These are phyloP conservation scores for Pichia terricola DNA, from an alignment of 1,139 yeast species.

Conservation along the genomic window DNA sequence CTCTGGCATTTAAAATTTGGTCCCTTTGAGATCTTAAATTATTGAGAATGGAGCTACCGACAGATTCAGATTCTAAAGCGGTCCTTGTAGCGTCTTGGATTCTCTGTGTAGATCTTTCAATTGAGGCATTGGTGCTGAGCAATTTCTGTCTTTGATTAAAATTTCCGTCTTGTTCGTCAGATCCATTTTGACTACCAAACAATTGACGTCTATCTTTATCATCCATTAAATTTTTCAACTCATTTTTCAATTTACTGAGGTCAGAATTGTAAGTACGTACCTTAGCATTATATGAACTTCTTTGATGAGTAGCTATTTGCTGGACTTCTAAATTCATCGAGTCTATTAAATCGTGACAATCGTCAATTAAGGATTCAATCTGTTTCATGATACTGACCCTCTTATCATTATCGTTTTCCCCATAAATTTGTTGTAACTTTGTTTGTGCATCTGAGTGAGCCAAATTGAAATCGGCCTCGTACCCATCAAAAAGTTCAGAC, in stretches of 20 bases:
- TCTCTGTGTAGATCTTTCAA: conserved; percentile 77
- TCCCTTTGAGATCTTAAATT: conserved; percentile 91
- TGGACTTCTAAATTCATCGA: conserved; percentile 78
- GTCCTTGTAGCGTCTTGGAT: conserved; percentile 80
- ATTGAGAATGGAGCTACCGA: conserved; percentile 85
- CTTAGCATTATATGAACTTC: conserved; percentile 62
- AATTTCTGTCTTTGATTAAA: conserved; percentile 77
- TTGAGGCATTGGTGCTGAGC: conserved; percentile 65
- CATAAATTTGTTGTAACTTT: conserved; percentile 49
- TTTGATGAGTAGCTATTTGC: conserved; percentile 60
- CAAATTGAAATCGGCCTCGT: conserved; percentile 68
- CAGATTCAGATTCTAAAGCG: conserved; percentile 84
- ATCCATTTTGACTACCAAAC: conserved; percentile 38
- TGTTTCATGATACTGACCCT: conserved; percentile 46
- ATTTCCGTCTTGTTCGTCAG: conserved; percentile 37
- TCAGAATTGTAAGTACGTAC: conserved; percentile 59
- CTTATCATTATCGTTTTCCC: conserved; percentile 42
- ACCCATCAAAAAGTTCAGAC: conserved; percentile 57
- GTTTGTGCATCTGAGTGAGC: conserved; percentile 64
- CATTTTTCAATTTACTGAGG: conserved; percentile 46
- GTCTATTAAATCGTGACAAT: conserved; percentile 69
- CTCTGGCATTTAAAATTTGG: conserved; percentile 74
- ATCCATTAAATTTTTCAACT: conserved; percentile 44
- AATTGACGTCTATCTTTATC: conserved; percentile 58
- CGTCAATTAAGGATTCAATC: conserved; percentile 63